Conservation (phyloP, 139 green algal genomes). For the Chlamydomonas urium region DNA sequence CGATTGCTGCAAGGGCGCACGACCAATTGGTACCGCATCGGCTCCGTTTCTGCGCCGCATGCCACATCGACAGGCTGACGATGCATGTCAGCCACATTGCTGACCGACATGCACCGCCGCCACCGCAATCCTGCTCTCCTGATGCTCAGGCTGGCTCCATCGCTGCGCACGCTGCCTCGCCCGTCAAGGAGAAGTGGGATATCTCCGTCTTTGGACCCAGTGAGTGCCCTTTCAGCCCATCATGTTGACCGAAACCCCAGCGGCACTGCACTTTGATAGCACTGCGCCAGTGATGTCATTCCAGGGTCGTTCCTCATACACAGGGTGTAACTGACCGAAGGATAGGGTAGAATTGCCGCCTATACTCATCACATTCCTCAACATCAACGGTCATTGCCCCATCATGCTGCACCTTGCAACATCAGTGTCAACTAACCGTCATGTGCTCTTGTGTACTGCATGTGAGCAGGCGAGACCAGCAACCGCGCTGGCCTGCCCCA, state of each 20-base stretch:
- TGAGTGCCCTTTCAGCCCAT: too few species aligned
- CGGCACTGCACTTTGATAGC: too few species aligned
- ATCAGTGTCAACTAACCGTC: neutral
- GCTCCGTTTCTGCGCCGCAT: too few species aligned
- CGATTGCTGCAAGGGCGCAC: too few species aligned
- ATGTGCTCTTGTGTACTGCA: neutral
- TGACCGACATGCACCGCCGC: too few species aligned
- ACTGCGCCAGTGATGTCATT: neutral
- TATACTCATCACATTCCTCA: too few species aligned
- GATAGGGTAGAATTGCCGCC: too few species aligned
- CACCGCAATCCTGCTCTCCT: too few species aligned
- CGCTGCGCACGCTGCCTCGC: slow-evolving; percentile 23
- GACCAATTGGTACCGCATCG: too few species aligned
- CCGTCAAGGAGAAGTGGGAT: slow-evolving; percentile 42
- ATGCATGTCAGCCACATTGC: too few species aligned
- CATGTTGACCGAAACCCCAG: too few species aligned
- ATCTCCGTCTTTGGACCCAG: slow-evolving; percentile 28
- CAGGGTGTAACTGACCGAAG: neutral
- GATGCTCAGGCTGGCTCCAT: neutral
- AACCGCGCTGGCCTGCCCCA: slow-evolving; percentile 32
- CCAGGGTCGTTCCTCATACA: neutral
- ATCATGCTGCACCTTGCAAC: neutral
- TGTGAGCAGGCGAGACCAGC: neutral
- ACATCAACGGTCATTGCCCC: neutral
- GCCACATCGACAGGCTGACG: too few species aligned